Conservation (phyloP, 2,329 filamentous ascomycete genomes). For the Tolypocladium amazonense region DNA sequence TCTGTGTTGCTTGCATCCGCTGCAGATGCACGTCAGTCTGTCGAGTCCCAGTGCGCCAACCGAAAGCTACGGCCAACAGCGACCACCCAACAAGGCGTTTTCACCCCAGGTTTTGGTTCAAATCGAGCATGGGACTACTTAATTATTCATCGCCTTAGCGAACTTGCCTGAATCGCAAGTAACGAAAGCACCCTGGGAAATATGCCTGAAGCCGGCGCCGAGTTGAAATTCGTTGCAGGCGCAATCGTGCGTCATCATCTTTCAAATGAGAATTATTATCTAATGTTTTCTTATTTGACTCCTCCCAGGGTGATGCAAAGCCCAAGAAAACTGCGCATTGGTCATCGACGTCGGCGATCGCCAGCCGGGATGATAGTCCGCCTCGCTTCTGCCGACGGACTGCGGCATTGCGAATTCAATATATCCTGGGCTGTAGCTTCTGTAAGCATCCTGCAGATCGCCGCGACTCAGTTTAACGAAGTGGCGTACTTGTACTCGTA, state of each 20-base stretch:
- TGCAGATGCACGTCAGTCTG: neutral
- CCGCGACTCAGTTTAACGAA: neutral
- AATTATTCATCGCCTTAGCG: neutral
- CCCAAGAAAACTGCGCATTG: neutral
- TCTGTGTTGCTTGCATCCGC: neutral
- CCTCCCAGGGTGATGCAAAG: too few relatives aligned
- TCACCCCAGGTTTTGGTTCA: neutral
- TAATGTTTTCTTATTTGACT: too few relatives aligned
- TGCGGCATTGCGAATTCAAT: neutral
- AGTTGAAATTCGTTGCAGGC: neutral
- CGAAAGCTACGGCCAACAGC: neutral
- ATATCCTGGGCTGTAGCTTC: neutral
- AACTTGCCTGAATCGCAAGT: neutral
- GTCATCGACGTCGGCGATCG: neutral
- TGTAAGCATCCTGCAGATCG: neutral
- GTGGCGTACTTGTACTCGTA: too few relatives aligned
- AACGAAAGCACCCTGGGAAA: neutral
- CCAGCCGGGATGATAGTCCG: neutral
- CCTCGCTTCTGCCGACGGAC: neutral
- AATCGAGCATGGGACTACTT: neutral
- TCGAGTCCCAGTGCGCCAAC: neutral
- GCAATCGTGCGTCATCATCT: neutral
- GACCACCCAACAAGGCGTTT: neutral
- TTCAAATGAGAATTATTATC: too few relatives aligned
- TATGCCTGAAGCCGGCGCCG: neutral